Base-by-base conservation (phyloP, 768 basidiomycete genomes). In the Daedaleopsis sinensis region DNA sequence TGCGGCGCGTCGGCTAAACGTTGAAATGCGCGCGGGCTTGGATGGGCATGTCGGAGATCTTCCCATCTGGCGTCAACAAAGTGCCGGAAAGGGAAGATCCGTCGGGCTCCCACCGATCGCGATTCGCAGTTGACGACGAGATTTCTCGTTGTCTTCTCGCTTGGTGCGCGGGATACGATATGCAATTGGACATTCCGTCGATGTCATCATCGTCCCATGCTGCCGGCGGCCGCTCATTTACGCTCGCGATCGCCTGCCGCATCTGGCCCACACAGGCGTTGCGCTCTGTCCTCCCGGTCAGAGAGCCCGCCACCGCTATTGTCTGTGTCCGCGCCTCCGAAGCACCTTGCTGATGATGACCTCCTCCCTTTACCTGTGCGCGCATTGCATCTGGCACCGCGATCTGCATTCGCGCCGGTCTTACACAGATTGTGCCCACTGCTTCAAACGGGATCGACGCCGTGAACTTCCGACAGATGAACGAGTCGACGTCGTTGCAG, bases 401-500 rank as follows among this genome's bases (percentile, higher is more conserved):
- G 27, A 32, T 32, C 27, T 32, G 27, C 7, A 32, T 32, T 32
- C 27, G 27, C 27, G 7, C 39, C 39, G 39, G 39, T 42, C 3
- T 42, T 43, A 39, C 49, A 37, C 76, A 96, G 93, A 96, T 96
- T 67, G 80, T 93, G 27, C 94, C 93, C 49, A 80, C 86, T 48
- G 79, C 82, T 61, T 90, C 89, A 44, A 92, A 89, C 65, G 93
- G 89, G 51, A 75, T 83, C 61, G 94, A 96, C 71, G 89, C 91
- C 19, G 85, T 87, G 75, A 95, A 97, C 77, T 96, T 94, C 80
- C 92, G 96, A 50, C 83, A 89, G 58, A 76, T 97, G 72, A 89
- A 93, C 67, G 96, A 98, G 76, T 95, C 93, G 44, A 85, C 88
- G 61, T 95, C 93, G 63, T 82, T 98, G 69, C 94, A 97, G 74